Conservation (phyloP, 1,284 basidiomycete species). For the Apiotrichum veenhuisii region DNA sequence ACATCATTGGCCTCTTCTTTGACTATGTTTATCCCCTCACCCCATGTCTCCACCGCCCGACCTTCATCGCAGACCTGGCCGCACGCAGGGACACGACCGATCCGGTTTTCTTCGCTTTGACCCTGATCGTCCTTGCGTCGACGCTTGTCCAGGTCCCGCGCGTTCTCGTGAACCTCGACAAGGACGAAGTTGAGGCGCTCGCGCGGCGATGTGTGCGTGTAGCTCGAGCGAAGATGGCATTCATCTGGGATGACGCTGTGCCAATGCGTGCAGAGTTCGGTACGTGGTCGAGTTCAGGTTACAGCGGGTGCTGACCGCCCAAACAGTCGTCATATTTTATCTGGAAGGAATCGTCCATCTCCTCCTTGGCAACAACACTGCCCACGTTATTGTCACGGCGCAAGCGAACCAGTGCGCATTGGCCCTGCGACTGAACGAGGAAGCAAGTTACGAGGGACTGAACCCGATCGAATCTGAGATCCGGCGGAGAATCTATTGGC, state of each 20-base stretch:
- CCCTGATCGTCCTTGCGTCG: slow-evolving; percentile 34
- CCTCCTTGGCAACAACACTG: slow-evolving; percentile 41
- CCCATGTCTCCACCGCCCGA: slow-evolving; percentile 42
- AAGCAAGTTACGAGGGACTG: slow-evolving; percentile 35
- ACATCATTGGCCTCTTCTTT: slow-evolving; percentile 41
- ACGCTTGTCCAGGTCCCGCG: slow-evolving; percentile 43
- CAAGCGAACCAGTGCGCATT: slow-evolving; percentile 41
- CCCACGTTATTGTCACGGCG: slow-evolving; percentile 37
- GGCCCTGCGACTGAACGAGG: slow-evolving; percentile 40
- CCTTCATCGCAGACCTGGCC: slow-evolving; percentile 35
- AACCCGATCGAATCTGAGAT: slow-evolving; percentile 42
- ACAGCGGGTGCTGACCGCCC: too few species aligned
- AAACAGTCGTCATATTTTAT: slow-evolving; percentile 19
- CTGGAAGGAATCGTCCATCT: slow-evolving; percentile 42
- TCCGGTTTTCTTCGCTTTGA: slow-evolving; percentile 36
- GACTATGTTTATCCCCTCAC: slow-evolving; percentile 43
- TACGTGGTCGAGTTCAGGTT: too few species aligned
- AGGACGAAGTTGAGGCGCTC: slow-evolving; percentile 35
- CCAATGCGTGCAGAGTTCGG: slow-evolving; percentile 18
- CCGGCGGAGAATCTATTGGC: slow-evolving; percentile 39
- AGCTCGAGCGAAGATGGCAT: slow-evolving; percentile 30
- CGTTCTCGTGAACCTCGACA: slow-evolving; percentile 37
- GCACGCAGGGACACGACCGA: slow-evolving; percentile 34
- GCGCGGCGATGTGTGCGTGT: slow-evolving; percentile 33
- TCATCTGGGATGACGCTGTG: slow-evolving; percentile 32